Evolutionary conservation across 345 rosid species (phyloP), one percentile per base, ranked within the genome.

Genomic region (Linum tenue): DNA sequence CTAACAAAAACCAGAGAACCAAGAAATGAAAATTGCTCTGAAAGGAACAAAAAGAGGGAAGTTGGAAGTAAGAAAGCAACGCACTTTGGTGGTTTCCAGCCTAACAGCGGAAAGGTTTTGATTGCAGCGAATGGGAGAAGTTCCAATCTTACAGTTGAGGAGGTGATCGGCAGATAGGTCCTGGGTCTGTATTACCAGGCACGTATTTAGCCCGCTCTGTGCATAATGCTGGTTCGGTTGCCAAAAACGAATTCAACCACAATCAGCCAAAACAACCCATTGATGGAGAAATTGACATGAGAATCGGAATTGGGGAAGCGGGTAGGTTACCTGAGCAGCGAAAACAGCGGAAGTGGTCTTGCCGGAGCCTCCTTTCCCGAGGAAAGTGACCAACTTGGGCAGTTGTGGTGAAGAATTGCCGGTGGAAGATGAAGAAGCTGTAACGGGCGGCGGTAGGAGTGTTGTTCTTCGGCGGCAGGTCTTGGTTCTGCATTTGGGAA

Each of bases 321-420:
- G 61, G 5, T 7, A 39, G 40, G 15, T 37, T 39, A 89, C 96
- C 94, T 86, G 97, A 68, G 96, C 94, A 22, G 98, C 96, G 66
- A 90, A 84, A 62, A 88, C 72, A 55, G 97, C 78, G 43, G 96
- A 75, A 62, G 87, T 89, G 69, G 97, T 90, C 87, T 90, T 90
- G 67, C 96, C 96, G 67, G 94, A 85, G 16, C 96, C 97, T 69
- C 96, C 97, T 85, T 90, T 90, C 16, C 97, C 98, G 53, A 90
- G 65, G 68, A 90, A 90, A 31, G 94, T 85, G 64, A 92, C 77
- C 75, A 90, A 67, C 74, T 77, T 79, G 6, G 91, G 73, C 14
- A 82, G 67, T 66, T 72, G 70, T 41, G 48, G 60, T 62, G 76
- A 66, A 41, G 77, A 53, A 59, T 56, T 17, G 16, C 53, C 62